Percentiles rank a stretch among this genome's conserved stretches.
These are phyloP conservation scores for Aspergillus tamarii DNA, from an alignment of 2,329 filamentous ascomycete species.

Conservation along the genomic window DNA sequence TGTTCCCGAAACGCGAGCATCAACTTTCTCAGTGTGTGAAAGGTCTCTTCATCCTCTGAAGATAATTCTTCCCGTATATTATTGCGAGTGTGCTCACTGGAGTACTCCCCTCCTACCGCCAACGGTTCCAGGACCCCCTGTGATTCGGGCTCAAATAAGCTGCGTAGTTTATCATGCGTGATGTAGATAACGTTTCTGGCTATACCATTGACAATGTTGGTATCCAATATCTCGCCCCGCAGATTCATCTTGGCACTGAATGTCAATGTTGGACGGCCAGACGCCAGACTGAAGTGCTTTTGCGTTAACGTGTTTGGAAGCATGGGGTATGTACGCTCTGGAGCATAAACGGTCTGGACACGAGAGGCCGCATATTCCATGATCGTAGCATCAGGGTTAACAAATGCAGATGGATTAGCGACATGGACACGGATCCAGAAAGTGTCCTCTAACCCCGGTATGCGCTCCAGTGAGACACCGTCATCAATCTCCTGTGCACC, in stretches of 20 bases:
- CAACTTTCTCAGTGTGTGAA: constrained; percentile 41
- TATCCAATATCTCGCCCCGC: constrained; percentile 57
- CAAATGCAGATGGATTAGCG: constrained; percentile 66
- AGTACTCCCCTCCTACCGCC: constrained; percentile 35
- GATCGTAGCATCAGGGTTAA: constrained; percentile 54
- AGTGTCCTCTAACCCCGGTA: constrained; percentile 46
- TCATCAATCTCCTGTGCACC: constrained; percentile 65
- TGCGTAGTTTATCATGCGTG: constrained; percentile 49
- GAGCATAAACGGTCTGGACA: constrained; percentile 56
- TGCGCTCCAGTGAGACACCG: constrained; percentile 60
- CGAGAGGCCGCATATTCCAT: constrained; percentile 60
- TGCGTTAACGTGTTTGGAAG: constrained; percentile 54
- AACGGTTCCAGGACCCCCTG: constrained; percentile 25
- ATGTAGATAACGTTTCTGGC: constrained; percentile 59
- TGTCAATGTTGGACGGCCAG: constrained; percentile 60
- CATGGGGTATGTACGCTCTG: constrained; percentile 61
- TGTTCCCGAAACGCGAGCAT: constrained; percentile 43
- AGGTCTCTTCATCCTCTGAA: constrained; percentile 38
- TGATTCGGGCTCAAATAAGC: constrained; percentile 38
- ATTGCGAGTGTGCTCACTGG: constrained; percentile 22
- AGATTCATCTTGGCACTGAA: constrained; percentile 61
- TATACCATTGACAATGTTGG: constrained; percentile 56
- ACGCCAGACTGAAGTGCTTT: constrained; percentile 57
- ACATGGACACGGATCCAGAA: constrained; percentile 67
- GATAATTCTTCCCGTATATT: constrained; percentile 32